Percentiles rank a stretch among this genome's conserved stretches.
Conservation (phyloP, 768 basidiomycete species). For the Lactifluus piperatus region DNA sequence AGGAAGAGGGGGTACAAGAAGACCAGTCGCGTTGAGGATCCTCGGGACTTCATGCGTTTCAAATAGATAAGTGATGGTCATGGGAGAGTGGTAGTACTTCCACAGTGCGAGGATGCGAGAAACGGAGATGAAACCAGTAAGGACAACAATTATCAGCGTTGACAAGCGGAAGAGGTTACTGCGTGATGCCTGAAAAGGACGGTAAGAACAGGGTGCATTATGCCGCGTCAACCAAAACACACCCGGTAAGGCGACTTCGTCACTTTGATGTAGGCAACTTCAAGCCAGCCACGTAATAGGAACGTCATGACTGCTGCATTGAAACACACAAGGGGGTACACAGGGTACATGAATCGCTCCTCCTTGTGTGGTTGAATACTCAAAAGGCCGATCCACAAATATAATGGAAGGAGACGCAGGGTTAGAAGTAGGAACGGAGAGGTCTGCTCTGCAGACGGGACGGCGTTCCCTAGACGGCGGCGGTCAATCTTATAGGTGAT, state of each 20-base stretch:
- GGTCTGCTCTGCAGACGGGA: slow-evolving; percentile 47
- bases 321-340: slow-evolving; percentile 85
- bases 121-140: slow-evolving; percentile 60
- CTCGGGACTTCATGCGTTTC: slow-evolving; percentile 75
- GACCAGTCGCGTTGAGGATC: slow-evolving; percentile 63
- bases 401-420: slow-evolving; percentile 77
- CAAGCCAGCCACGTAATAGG: slow-evolving; percentile 80
- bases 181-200: slow-evolving; percentile 55
- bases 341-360: slow-evolving; percentile 97
- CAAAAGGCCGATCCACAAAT: slow-evolving; percentile 83
- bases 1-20: slow-evolving; percentile 42
- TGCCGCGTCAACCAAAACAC: slow-evolving; percentile 25
- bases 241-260: slow-evolving; percentile 86
- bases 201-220: not conserved
- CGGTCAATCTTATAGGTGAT: slow-evolving; percentile 70
- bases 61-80: slow-evolving; percentile 60
- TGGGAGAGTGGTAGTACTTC: slow-evolving; percentile 86
- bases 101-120: slow-evolving; percentile 76
- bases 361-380: slow-evolving; percentile 89
- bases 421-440: slow-evolving; percentile 74
- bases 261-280: slow-evolving; percentile 58
- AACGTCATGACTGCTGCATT: slow-evolving; percentile 89
- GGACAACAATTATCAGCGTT: slow-evolving; percentile 61
- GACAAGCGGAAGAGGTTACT: slow-evolving; percentile 66
- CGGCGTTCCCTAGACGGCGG: slow-evolving; percentile 57